Conservation (phyloP, 805 yeast genomes). For the Candida adriatica region DNA sequence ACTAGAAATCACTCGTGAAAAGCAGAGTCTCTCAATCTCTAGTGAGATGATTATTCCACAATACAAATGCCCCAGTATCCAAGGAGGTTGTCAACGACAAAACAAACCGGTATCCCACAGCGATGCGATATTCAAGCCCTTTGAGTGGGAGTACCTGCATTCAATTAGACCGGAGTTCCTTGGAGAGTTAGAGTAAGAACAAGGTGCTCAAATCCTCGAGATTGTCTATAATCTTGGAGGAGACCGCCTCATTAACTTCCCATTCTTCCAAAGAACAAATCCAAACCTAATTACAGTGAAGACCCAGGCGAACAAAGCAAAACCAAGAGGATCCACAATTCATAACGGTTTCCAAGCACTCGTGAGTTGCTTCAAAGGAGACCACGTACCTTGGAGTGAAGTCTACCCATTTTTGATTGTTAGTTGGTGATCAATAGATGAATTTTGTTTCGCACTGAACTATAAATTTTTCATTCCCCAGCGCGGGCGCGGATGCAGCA, state of each 20-base stretch:
- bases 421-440: too few relatives aligned
- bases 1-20: slow-evolving; percentile 8
- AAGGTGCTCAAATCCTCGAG: too few relatives aligned
- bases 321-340: slow-evolving; percentile 24
- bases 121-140: too few relatives aligned
- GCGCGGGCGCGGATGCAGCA: neutral
- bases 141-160: too few relatives aligned
- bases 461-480: slow-evolving; percentile 8
- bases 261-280: neutral
- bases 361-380: slow-evolving; percentile 8
- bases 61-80: slow-evolving; percentile 14
- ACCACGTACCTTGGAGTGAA: slow-evolving; percentile 92
- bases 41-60: too few relatives aligned
- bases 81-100: slow-evolving; percentile 13
- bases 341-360: slow-evolving; percentile 16
- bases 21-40: slow-evolving; percentile 1
- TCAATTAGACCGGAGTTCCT: too few relatives aligned
- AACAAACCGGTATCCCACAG: slow-evolving; percentile 50
- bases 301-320: slow-evolving; percentile 3
- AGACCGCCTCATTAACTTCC: slow-evolving; percentile 4
- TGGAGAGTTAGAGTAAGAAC: too few relatives aligned
- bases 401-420: slow-evolving; percentile 99
- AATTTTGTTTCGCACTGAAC: slow-evolving; percentile 4
- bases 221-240: too few relatives aligned
- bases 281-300: neutral